These are phyloP conservation scores for Penicillium canariense DNA, from an alignment of 495 filamentous ascomycete species.

Conservation along the genomic window DNA sequence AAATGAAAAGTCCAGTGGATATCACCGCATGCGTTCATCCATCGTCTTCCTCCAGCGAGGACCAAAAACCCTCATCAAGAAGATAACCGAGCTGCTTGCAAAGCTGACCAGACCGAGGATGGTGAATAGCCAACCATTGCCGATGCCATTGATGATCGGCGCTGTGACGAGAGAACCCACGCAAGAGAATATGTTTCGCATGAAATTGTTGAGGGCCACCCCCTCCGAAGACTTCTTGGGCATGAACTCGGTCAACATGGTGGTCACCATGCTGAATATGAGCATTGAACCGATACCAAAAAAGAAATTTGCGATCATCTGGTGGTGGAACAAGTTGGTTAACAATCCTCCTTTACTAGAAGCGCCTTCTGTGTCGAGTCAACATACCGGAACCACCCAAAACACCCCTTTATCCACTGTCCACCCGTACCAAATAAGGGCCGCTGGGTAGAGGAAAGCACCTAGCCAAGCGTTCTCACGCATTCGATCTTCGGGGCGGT, in stretches of 20 bases:
- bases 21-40: conserved; percentile 48
- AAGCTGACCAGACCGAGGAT: conserved; percentile 66
- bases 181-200: conserved; percentile 83
- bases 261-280: conserved; percentile 74
- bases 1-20: background rate
- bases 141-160: conserved; percentile 77
- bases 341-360: background rate
- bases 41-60: conserved; percentile 67
- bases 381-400: conserved; percentile 63
- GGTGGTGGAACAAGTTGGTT: background rate
- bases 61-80: conserved; percentile 63
- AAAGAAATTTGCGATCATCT: conserved; percentile 79
- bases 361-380: conserved; percentile 15
- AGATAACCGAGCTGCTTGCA: conserved; percentile 53
- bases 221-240: conserved; percentile 69
- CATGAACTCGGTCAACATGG: conserved; percentile 91
- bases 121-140: conserved; percentile 88
- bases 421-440: conserved; percentile 70
- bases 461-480: conserved; percentile 85
- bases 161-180: conserved; percentile 71
- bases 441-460: conserved; percentile 68
- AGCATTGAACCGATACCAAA: conserved; percentile 90
- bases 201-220: conserved; percentile 74
- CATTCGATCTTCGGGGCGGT: conserved; percentile 85
- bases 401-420: conserved; percentile 53